phyloP scores from a whole-genome alignment of 2,329 filamentous ascomycete species.

The Biscogniauxia sp. region DNA sequence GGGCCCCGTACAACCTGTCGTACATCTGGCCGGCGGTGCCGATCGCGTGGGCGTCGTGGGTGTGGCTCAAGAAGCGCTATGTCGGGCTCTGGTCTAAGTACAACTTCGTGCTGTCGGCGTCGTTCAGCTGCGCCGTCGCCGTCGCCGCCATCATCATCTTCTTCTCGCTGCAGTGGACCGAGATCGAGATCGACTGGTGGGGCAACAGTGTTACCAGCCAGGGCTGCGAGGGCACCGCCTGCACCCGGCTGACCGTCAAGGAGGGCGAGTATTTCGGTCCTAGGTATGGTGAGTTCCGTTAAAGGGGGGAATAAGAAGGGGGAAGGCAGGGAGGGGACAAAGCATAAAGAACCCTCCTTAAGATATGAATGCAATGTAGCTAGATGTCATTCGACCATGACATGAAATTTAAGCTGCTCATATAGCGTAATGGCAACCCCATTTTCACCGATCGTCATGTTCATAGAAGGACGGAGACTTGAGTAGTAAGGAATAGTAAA shows the following conservation, averaged over 20 bases:
- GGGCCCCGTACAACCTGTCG: slow-evolving; percentile 41
- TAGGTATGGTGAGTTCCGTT: slow-evolving; percentile 38
- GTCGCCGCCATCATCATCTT: slow-evolving; percentile 28
- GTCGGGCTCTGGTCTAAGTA: slow-evolving; percentile 29
- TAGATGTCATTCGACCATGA: no score
- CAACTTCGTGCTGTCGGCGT: slow-evolving; percentile 29
- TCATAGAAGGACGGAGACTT: no score
- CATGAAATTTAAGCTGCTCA: no score
- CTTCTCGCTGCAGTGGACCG: slow-evolving; percentile 25
- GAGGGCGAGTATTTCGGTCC: slow-evolving; percentile 33
- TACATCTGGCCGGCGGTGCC: slow-evolving; percentile 48
- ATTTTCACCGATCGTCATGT: no score
- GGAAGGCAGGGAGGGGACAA: slow-evolving; percentile 9
- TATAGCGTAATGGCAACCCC: no score
- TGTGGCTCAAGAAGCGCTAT: slow-evolving; percentile 33
- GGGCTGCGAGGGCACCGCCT: slow-evolving; percentile 43
- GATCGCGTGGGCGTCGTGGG: slow-evolving; percentile 45
- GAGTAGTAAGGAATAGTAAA: no score
- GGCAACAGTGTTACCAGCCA: slow-evolving; percentile 42
- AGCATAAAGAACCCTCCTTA: slow-evolving; percentile 16
- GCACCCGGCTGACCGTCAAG: slow-evolving; percentile 34
- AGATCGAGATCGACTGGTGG: slow-evolving; percentile 41
- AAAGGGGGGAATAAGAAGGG: slow-evolving; percentile 6
- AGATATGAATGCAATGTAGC: no score
- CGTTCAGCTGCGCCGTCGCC: slow-evolving; percentile 26